phyloP scores from a whole-genome alignment of 352 stramenopile species.

The Pythium dissotocum region DNA sequence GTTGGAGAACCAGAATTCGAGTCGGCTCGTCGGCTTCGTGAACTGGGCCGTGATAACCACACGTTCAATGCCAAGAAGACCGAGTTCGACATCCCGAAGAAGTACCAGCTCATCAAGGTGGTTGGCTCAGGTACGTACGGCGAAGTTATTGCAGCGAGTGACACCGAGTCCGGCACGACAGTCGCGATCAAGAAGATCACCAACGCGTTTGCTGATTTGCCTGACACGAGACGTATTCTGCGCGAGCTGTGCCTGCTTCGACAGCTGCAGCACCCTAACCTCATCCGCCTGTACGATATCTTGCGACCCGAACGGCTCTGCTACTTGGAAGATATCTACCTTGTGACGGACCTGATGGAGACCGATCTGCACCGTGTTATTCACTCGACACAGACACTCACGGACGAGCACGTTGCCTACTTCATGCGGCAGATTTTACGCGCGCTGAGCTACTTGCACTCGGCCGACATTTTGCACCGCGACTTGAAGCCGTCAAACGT shows the following conservation, averaged over 20 bases:
- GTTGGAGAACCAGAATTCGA: constrained; percentile 24
- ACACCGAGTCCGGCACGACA: constrained; percentile 77
- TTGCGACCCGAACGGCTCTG: constrained; percentile 90
- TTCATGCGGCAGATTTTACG: constrained; percentile 97
- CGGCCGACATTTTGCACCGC: constrained; percentile 95
- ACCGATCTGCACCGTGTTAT: constrained; percentile 92
- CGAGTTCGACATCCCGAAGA: constrained; percentile 75
- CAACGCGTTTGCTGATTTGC: constrained; percentile 75
- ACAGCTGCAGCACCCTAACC: constrained; percentile 87
- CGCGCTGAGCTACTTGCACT: constrained; percentile 97
- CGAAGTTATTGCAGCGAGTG: constrained; percentile 80
- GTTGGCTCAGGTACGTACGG: constrained; percentile 77
- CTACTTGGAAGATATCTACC: constrained; percentile 96
- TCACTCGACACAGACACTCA: constrained; percentile 89
- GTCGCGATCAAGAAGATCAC: constrained; percentile 96
- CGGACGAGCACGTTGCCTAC: constrained; percentile 92
- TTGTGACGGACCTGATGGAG: constrained; percentile 96
- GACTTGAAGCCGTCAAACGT: constrained; percentile 97
- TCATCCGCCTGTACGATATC: constrained; percentile 94
- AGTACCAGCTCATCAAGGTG: constrained; percentile 84
- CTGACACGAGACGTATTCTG: constrained; percentile 92
- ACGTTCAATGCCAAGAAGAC: constrained; percentile 66
- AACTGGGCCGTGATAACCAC: constrained; percentile 61
- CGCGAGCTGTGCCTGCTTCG: constrained; percentile 91
- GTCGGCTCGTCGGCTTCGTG: constrained; percentile 34